Conservation (phyloP, 371 early-diverging fungal genomes). For the Mucor sp. region DNA sequence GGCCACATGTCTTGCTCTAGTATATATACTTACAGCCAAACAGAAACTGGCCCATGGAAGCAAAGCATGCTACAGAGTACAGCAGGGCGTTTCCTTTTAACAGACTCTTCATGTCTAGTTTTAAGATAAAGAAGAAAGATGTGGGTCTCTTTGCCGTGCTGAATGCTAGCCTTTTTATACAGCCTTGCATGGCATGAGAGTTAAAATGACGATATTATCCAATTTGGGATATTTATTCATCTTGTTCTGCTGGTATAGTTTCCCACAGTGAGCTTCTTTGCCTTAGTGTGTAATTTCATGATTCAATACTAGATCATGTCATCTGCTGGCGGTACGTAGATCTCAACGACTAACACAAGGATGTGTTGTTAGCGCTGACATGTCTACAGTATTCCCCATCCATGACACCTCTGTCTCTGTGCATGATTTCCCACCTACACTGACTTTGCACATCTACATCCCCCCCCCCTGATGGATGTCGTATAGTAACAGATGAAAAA, state of each 20-base stretch:
- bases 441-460: not conserved
- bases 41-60: slow-evolving; percentile 42
- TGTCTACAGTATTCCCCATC: not conserved
- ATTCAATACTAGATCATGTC: not conserved
- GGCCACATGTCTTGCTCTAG: not conserved
- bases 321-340: not conserved
- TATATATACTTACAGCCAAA: slow-evolving; percentile 40
- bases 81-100: slow-evolving; percentile 25
- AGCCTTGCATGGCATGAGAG: not conserved
- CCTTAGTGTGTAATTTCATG: not conserved
- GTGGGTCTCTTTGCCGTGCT: not conserved
- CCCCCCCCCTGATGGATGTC: too few species aligned
- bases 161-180: not conserved
- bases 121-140: not conserved
- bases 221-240: not conserved
- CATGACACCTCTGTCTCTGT: not conserved
- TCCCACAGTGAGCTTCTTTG: not conserved
- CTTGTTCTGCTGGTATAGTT: not conserved
- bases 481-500: too few species aligned
- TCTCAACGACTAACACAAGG: too few species aligned
- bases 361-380: not conserved
- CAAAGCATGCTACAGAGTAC: slow-evolving; percentile 40
- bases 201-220: not conserved
- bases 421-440: not conserved
- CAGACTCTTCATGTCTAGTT: slow-evolving; percentile 3